Percentiles rank a stretch among this genome's conserved stretches.
phyloP scores from a whole-genome alignment of 495 filamentous ascomycete species.

The Cladorrhinum samala region DNA sequence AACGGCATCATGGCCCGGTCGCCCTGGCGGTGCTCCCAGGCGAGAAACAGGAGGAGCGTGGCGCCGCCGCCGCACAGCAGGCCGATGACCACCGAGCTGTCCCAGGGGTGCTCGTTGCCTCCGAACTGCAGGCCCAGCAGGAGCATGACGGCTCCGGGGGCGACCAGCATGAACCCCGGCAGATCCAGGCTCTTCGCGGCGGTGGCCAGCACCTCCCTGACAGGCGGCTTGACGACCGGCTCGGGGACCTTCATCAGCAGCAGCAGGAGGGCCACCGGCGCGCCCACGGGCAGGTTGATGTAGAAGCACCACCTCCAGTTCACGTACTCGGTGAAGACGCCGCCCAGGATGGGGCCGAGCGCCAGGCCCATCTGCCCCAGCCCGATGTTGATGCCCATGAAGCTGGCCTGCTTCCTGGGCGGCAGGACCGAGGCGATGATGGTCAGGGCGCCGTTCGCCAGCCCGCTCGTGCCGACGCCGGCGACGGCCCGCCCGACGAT shows the following conservation, averaged over 20 bases:
- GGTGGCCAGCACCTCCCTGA: conserved; percentile 35
- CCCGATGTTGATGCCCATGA: conserved; percentile 35
- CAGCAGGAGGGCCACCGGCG: conserved; percentile 49
- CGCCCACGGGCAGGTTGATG: conserved; percentile 66
- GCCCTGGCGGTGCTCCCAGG: not conserved
- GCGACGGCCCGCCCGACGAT: conserved; percentile 54
- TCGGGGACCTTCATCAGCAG: conserved; percentile 48
- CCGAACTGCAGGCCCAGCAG: not conserved
- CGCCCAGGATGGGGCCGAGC: conserved; percentile 57
- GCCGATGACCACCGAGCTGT: not conserved
- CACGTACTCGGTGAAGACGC: conserved; percentile 47
- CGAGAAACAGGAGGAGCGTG: not conserved
- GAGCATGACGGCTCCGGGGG: not conserved
- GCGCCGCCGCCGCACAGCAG: not conserved
- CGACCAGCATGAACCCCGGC: not conserved
- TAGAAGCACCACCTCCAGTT: conserved; percentile 78
- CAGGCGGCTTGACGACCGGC: conserved; percentile 32
- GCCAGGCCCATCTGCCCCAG: conserved; percentile 61
- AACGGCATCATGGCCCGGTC: not conserved
- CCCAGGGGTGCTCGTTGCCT: not conserved
- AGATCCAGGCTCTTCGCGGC: not conserved
- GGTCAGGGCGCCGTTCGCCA: conserved; percentile 31
- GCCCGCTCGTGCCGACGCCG: conserved; percentile 40
- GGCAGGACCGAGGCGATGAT: conserved; percentile 42
- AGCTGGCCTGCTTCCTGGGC: conserved; percentile 41